Evolutionary conservation across 306 rosid genomes (phyloP), one percentile per base, ranked within the genome.

Genomic region (Adenanthera pavonina): DNA sequence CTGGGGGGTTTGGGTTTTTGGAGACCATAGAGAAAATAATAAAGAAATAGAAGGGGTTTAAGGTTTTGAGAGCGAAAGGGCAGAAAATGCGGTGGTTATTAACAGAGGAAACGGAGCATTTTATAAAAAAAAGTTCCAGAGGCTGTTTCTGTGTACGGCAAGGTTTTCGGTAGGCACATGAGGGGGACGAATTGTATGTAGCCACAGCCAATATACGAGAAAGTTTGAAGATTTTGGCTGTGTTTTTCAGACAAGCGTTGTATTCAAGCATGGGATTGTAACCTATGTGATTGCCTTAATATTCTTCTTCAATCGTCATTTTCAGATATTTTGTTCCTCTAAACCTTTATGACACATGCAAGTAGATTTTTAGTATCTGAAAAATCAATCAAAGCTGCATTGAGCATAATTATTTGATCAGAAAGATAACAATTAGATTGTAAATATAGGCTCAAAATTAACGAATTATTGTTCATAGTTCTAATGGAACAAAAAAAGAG

Each of bases 1-100:
- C 97, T 8, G 87, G 69, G 67, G 90, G 94, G 83, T 84, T 90
- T 62, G 91, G 88, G 88, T 79, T 89, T 49, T 91, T 92, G 57
- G 89, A 88, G 19, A 91, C 96, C 98, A 92, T 90, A 68, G 30
- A 25, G 15, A 17, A 2, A 19, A 17, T n/a, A 56, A 7, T 8
- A 56, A n/a, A n/a, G 1, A 11, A 7, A 30, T 7, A 4, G 20
- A 57, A 56, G 10, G 68, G 60, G 86, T 72, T 83, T 85, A 60
- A 49, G 70, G 36, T 49, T 33, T 2, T 25, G 60, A 77, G 59
- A 36, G 1, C 0, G 13, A 59, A 6, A 46, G 36, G 0, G 67
- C 46, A 41, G 8, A n/a, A 72, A 35, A 56, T n/a, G 80, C 76
- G 48, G 80, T 59, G 33, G 69, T 77, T 47, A 44, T 77, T 46